phyloP scores from a whole-genome alignment of 352 stramenopile genomes.

The Bremia lactucae region DNA sequence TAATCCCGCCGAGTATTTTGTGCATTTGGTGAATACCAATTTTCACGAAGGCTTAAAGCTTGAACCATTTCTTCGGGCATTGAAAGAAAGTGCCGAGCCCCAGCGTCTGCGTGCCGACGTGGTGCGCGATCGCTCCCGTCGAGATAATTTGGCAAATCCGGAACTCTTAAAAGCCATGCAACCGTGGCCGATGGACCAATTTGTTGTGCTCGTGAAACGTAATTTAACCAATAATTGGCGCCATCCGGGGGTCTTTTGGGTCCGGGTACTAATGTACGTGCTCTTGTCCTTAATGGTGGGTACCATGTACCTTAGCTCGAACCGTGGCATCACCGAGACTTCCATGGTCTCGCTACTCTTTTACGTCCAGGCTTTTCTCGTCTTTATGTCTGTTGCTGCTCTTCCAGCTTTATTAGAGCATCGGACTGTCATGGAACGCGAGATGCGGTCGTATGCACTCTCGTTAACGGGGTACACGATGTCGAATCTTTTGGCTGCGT shows the following conservation, averaged over 20 bases:
- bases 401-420: slow-evolving; percentile 83
- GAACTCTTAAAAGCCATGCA: slow-evolving; percentile 34
- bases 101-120: slow-evolving; percentile 32
- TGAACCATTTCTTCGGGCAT: slow-evolving; percentile 28
- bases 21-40: slow-evolving; percentile 58
- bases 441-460: slow-evolving; percentile 44
- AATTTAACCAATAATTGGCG: slow-evolving; percentile 58
- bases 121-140: slow-evolving; percentile 23
- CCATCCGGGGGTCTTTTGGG: slow-evolving; percentile 69
- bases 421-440: slow-evolving; percentile 76
- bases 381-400: slow-evolving; percentile 87
- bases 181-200: slow-evolving; percentile 46
- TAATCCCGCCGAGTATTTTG: slow-evolving; percentile 68
- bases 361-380: slow-evolving; percentile 86
- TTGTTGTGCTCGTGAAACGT: slow-evolving; percentile 47
- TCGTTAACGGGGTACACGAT: slow-evolving; percentile 65
- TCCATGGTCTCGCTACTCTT: slow-evolving; percentile 71
- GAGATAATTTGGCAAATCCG: slow-evolving; percentile 23
- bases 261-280: slow-evolving; percentile 77
- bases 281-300: slow-evolving; percentile 66
- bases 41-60: slow-evolving; percentile 40
- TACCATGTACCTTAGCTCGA: slow-evolving; percentile 62
- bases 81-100: slow-evolving; percentile 26
- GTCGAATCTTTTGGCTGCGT: slow-evolving; percentile 56
- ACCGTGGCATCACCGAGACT: slow-evolving; percentile 18